Conservation (phyloP, 306 rosid species). For the Arachis stenosperma region DNA sequence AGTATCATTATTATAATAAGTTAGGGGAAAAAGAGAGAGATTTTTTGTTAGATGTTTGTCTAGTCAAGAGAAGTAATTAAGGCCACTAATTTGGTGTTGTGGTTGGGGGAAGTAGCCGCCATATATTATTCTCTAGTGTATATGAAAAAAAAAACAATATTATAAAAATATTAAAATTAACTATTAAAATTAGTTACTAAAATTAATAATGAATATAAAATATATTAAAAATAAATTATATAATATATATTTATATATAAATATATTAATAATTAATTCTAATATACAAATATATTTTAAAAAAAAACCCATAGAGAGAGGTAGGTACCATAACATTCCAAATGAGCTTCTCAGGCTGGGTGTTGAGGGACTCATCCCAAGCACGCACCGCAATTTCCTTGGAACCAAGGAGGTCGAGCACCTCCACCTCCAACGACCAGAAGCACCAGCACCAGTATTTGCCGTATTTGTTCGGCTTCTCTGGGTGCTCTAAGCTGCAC, state of each 20-base stretch:
- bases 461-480: conserved; percentile 74
- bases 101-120: neutral
- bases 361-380: conserved; percentile 84
- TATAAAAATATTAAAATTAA: too few relatives aligned
- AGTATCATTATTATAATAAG: too few relatives aligned
- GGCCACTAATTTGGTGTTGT: neutral
- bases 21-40: too few relatives aligned
- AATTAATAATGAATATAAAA: too few relatives aligned
- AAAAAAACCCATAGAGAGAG: too few relatives aligned
- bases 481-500: conserved; percentile 62
- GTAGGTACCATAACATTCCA: conserved; percentile 81
- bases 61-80: neutral
- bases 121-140: too few relatives aligned
- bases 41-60: neutral
- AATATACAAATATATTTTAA: too few relatives aligned
- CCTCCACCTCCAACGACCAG: conserved; percentile 83
- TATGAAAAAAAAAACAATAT: too few relatives aligned
- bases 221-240: too few relatives aligned
- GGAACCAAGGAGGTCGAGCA: conserved; percentile 59
- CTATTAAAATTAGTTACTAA: too few relatives aligned
- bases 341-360: conserved; percentile 85
- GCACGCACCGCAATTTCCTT: conserved; percentile 83
- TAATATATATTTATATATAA: too few relatives aligned
- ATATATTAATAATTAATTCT: too few relatives aligned
- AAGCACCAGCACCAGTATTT: conserved; percentile 97